Conservation (phyloP, 1,139 yeast genomes). For the Meyerozyma guilliermondii region DNA sequence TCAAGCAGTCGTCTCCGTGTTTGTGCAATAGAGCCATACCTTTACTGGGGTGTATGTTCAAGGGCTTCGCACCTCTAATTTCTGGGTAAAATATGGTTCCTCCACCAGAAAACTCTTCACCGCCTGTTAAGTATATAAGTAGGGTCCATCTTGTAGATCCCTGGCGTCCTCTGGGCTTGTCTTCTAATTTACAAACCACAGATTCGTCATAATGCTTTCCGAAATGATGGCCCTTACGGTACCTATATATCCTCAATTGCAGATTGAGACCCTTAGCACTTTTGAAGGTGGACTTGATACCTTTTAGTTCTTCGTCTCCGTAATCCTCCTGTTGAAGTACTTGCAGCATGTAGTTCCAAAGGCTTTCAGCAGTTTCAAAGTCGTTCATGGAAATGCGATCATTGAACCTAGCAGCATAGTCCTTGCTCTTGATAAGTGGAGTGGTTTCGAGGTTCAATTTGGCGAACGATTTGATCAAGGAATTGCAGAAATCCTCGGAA, state of each 20-base stretch:
- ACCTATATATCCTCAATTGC: conserved; percentile 53
- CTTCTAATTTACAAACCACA: conserved; percentile 29
- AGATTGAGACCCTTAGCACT: conserved; percentile 51
- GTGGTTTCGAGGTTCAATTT: conserved; percentile 41
- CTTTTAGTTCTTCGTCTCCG: conserved; percentile 24
- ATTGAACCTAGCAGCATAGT: conserved; percentile 57
- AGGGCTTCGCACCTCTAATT: conserved; percentile 14
- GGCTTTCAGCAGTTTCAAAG: conserved; percentile 26
- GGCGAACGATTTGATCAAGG: conserved; percentile 36
- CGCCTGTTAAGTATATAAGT: conserved; percentile 55
- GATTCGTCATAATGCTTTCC: conserved; percentile 63
- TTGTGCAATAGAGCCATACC: conserved; percentile 63
- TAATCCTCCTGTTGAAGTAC: conserved; percentile 29
- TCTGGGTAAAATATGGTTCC: conserved; percentile 54
- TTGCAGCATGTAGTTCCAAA: conserved; percentile 41
- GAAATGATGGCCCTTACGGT: conserved; percentile 55
- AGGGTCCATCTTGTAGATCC: conserved; percentile 58
- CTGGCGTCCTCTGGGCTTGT: conserved; percentile 13
- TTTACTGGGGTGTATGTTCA: conserved; percentile 44
- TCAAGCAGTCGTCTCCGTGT: conserved; percentile 62
- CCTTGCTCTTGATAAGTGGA: conserved; percentile 43
- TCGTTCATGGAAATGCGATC: conserved; percentile 47
- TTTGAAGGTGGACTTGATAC: conserved; percentile 22
- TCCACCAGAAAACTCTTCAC: conserved; percentile 54
- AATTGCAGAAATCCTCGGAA: conserved; percentile 36